Conservation (phyloP, 2,329 filamentous ascomycete genomes). For the Monosporascus sp. region DNA sequence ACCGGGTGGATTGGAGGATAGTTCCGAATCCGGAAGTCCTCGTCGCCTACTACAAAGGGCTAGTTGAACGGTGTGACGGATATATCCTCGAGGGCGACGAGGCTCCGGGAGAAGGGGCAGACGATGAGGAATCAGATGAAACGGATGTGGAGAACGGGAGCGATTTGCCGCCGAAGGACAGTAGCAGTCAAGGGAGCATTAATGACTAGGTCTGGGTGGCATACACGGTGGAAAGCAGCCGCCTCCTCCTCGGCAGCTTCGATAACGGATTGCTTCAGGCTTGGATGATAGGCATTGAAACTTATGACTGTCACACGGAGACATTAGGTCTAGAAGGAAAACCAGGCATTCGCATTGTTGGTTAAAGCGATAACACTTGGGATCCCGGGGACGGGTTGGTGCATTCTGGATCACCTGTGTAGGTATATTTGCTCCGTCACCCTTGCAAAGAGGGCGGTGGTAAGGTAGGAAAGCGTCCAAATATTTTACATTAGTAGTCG, state of each 20-base stretch:
- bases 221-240: neutral
- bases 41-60: constrained; percentile 84
- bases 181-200: neutral
- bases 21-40: constrained; percentile 92
- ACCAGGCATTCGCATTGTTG: too few relatives aligned
- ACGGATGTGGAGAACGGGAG: constrained; percentile 31
- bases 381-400: too few relatives aligned
- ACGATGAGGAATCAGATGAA: constrained; percentile 26
- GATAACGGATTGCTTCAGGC: too few relatives aligned
- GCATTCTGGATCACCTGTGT: too few relatives aligned
- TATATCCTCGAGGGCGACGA: constrained; percentile 45
- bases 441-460: neutral
- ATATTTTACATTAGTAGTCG: too few relatives aligned
- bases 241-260: too few relatives aligned
- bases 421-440: too few relatives aligned
- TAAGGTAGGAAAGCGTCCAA: neutral
- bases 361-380: too few relatives aligned
- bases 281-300: too few relatives aligned
- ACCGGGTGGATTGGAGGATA: constrained; percentile 92
- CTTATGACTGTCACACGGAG: too few relatives aligned
- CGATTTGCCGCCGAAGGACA: constrained; percentile 11
- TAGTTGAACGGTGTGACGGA: constrained; percentile 63
- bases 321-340: too few relatives aligned
- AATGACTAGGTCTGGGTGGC: neutral
- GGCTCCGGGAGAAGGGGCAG: constrained; percentile 13